Evolutionary conservation across 2,329 filamentous ascomycete species (phyloP), one percentile per base, ranked within the genome.

Genomic region (Sphaerostilbella broomeana): DNA sequence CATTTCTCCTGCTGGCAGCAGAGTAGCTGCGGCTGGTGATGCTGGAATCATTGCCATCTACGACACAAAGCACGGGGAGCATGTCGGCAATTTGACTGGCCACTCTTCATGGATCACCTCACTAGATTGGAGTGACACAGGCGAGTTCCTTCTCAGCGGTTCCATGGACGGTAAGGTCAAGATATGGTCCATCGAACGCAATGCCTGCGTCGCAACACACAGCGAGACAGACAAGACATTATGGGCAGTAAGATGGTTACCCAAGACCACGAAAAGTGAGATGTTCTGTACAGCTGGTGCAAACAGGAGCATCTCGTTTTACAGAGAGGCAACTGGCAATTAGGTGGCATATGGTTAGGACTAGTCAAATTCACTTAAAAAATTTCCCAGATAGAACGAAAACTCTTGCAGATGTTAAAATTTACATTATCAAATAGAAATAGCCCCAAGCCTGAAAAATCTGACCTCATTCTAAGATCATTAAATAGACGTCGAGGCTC

Each of bases 161-260:
- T 80, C 84, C 2, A 87, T 94, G 60, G 89, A 97, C 56, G 90
- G 92, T 25, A 95, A 94, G 62, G 86, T 85, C 45, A 95, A 95
- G 63, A 85, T 97, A 20, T 98, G 92, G 92, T 90, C 86, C 20
- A 77, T 95, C 43, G 88, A 95, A 53, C 77, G 81, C 22, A 76
- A 79, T 41, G 72, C 73, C 4, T 97, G 92, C 57, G 92, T 98
- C 30, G 88, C 90, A 10, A 98, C 92, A 8, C 87, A 95, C 58
- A 89, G 83, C 42, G 89, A 97, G 66, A 88, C 86, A 5, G 89
- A 90, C 47, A 84, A 85, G 62, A 76, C 81, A 0, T 58, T 97
- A 3, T 95, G 89, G 84, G 77, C 79, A 39, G 86, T 89, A 19
- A 82, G 79, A 54, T 94, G 87, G 87, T 62, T 94, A 44, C 84